Evolutionary conservation across 108 stramenopile species (phyloP).

Genomic region (Hondaea fermentalgiana): DNA sequence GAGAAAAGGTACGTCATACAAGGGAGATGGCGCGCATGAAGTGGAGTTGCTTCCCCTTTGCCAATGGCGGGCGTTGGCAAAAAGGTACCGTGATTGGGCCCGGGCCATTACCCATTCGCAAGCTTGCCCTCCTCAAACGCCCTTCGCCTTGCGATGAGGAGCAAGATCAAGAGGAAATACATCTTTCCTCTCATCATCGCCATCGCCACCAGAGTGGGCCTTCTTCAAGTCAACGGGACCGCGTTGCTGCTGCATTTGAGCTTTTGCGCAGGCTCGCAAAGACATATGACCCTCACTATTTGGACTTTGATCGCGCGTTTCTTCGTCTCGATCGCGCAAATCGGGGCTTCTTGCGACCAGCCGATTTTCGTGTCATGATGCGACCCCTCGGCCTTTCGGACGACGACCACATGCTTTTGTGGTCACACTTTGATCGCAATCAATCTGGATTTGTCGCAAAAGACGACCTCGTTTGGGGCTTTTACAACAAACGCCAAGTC

Average conservation of each 20-base stretch:
- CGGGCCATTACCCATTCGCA: neutral
- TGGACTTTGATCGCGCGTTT: neutral
- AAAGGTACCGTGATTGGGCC: neutral
- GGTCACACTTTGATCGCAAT: neutral
- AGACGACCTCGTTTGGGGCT: neutral
- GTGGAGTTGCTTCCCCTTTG: conserved; percentile 7
- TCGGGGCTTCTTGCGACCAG: neutral
- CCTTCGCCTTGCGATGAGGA: no score
- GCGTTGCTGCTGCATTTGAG: neutral
- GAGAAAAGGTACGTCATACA: neutral
- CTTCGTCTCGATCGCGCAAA: neutral
- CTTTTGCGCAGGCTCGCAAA: neutral
- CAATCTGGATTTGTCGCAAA: neutral
- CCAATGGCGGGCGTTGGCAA: neutral
- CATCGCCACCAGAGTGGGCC: neutral
- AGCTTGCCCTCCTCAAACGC: neutral
- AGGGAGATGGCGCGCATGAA: neutral
- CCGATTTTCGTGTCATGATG: neutral
- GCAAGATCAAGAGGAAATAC: neutral
- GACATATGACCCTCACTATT: neutral
- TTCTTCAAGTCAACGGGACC: neutral
- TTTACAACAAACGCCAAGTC: neutral
- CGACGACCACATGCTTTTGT: neutral
- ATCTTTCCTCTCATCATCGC: neutral
- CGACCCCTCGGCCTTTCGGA: neutral